These are phyloP conservation scores for Copromyces sp. DNA, from an alignment of 495 filamentous ascomycete genomes.

Conservation along the genomic window DNA sequence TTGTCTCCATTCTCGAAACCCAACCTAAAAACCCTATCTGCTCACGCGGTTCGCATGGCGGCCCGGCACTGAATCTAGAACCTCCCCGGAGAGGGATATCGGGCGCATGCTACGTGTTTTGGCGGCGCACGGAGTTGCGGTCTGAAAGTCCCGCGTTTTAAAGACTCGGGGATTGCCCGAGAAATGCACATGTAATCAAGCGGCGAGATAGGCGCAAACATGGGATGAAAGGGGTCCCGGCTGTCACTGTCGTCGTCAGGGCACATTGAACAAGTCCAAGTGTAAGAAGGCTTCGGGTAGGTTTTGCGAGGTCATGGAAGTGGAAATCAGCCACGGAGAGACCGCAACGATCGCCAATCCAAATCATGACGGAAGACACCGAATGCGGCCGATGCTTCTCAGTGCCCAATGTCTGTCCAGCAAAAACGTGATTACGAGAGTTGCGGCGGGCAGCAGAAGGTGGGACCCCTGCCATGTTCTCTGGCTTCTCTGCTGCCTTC, in stretches of 20 bases:
- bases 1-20: background rate
- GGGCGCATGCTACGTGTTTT: background rate
- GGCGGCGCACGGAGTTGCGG: background rate
- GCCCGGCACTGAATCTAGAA: background rate
- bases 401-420: background rate
- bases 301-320: background rate
- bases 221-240: background rate
- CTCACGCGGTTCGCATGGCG: background rate
- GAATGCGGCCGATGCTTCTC: background rate
- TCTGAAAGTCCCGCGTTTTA: background rate
- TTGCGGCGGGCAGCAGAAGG: background rate
- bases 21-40: background rate
- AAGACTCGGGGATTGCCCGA: background rate
- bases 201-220: background rate
- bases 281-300: background rate
- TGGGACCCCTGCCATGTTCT: background rate
- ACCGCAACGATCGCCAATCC: background rate
- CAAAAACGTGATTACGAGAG: background rate
- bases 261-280: background rate
- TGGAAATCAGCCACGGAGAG: background rate
- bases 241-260: background rate
- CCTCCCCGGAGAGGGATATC: background rate
- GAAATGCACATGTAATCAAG: background rate
- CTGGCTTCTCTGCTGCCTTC: background rate
- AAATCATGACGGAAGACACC: background rate